Evolutionary conservation across 2,329 filamentous ascomycete genomes (phyloP).

Genomic region (Botrytis paeoniae): DNA sequence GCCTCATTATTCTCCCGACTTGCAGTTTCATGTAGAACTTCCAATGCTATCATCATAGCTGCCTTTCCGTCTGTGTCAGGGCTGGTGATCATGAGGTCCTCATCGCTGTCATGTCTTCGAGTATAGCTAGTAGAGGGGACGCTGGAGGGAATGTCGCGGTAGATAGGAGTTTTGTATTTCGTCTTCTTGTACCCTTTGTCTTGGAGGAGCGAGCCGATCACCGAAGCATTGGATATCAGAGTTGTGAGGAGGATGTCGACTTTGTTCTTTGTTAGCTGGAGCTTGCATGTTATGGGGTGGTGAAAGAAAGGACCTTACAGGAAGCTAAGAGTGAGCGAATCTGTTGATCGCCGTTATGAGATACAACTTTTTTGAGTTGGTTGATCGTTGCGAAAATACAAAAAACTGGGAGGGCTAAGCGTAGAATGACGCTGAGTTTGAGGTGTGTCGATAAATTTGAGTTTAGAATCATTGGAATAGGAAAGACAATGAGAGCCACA

Average conservation of each 20-base stretch:
- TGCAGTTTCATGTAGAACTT: not conserved
- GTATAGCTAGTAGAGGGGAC: not conserved
- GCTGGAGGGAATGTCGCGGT: not conserved
- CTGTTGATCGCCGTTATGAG: conserved; percentile 68
- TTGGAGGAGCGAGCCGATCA: conserved; percentile 85
- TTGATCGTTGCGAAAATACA: conserved; percentile 76
- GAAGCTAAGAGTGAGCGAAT: conserved; percentile 85
- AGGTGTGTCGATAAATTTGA: conserved; percentile 62
- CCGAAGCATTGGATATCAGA: conserved; percentile 81
- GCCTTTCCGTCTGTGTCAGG: not conserved
- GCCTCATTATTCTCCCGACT: not conserved
- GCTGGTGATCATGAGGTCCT: conserved; percentile 9
- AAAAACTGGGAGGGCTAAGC: conserved; percentile 53
- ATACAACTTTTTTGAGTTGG: conserved; percentile 71
- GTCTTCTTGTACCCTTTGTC: conserved; percentile 86
- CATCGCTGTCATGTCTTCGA: not conserved
- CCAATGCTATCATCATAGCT: not conserved
- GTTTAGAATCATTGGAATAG: conserved; percentile 78
- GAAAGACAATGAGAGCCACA: conserved; percentile 78
- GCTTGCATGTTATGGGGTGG: not conserved
- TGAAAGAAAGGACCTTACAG: not conserved
- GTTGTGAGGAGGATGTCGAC: conserved; percentile 84
- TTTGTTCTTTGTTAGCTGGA: not conserved
- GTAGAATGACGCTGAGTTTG: conserved; percentile 10
- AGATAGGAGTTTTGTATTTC: conserved; percentile 56